Evolutionary conservation across 2,329 filamentous ascomycete genomes (phyloP), one percentile per base, ranked within the genome.

Genomic region (Didymellaceae sp.): DNA sequence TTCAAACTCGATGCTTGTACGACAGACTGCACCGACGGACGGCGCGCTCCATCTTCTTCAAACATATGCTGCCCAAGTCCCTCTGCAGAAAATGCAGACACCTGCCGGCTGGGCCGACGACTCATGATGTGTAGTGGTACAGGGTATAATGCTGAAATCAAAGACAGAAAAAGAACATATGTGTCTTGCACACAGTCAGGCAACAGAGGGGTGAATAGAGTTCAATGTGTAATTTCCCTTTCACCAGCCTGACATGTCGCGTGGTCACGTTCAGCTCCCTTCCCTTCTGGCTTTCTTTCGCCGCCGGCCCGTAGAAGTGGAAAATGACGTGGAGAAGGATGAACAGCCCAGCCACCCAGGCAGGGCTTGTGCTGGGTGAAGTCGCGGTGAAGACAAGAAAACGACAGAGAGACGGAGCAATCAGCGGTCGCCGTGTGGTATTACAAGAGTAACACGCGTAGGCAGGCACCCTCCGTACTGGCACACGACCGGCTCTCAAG

Each of bases 391-490:
- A 52, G 42, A 42, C 24, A 32, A 45, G 37, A 32, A 26, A 42
- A 42, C 17, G 32, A 46, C 16, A 46, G 37, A 18, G 20, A 20
- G 42, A 34, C 33, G 48, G 37, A 42, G 31, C 48, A 52, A 57
- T 58, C 54, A 58, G 46, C 44, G 39, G 24, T 31, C 44, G 45
- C 20, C 18, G 63, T 62, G 62, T 66, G 65, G 70, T 72, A 68
- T 64, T 72, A 74, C 71, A 72, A 69, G 63, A 65, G 48, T 52
- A 11, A 52, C 48, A 52, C 48, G 43, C 38, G 42, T 46, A 43
- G 37, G 37, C 37, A 37, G 38, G 43, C 42, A 52, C 42, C 37
- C 48, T 51, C 35, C 11, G 47, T 40, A 28, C 44, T 25, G 30
- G 37, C 42, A 52, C 48, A 20, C 24, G 25, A 54, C 58, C 54